phyloP scores from a whole-genome alignment of 441 rosid species.

The Adansonia grandidieri region DNA sequence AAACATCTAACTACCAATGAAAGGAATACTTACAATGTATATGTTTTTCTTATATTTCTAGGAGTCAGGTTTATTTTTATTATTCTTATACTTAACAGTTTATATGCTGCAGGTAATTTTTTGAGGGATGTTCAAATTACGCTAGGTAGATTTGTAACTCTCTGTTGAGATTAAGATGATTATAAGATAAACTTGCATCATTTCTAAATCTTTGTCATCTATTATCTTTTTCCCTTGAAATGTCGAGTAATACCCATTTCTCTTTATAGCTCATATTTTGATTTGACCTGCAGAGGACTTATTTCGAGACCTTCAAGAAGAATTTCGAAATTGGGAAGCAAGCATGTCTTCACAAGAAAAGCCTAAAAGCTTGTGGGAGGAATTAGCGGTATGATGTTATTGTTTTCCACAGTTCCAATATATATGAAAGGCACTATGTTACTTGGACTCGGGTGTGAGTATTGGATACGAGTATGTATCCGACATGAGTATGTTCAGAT shows the following conservation, averaged over 20 bases:
- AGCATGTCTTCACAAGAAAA: constrained; percentile 77
- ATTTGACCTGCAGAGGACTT: constrained; percentile 73
- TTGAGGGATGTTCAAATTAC: constrained; percentile 89
- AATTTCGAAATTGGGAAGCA: constrained; percentile 85
- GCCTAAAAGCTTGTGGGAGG: constrained; percentile 98
- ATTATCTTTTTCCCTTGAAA: constrained; percentile 13
- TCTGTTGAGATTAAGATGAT: constrained; percentile 35
- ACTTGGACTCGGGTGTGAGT: no score
- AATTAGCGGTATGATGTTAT: constrained; percentile 62
- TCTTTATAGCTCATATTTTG: neutral
- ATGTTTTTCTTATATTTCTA: constrained; percentile 21
- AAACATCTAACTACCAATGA: neutral
- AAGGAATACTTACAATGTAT: neutral
- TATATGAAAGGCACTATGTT: neutral
- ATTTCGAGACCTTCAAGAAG: constrained; percentile 90
- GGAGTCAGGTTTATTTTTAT: constrained; percentile 29
- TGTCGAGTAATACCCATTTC: constrained; percentile 1
- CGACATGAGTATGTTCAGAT: no score
- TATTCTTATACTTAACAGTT: constrained; percentile 66
- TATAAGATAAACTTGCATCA: constrained; percentile 27
- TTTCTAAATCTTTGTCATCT: constrained; percentile 29
- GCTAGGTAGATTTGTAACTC: constrained; percentile 71
- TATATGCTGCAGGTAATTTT: constrained; percentile 86
- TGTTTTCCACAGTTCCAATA: neutral
- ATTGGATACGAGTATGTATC: no score